phyloP scores from a whole-genome alignment of 1,284 basidiomycete genomes.

The Puccinia brachypodii region DNA sequence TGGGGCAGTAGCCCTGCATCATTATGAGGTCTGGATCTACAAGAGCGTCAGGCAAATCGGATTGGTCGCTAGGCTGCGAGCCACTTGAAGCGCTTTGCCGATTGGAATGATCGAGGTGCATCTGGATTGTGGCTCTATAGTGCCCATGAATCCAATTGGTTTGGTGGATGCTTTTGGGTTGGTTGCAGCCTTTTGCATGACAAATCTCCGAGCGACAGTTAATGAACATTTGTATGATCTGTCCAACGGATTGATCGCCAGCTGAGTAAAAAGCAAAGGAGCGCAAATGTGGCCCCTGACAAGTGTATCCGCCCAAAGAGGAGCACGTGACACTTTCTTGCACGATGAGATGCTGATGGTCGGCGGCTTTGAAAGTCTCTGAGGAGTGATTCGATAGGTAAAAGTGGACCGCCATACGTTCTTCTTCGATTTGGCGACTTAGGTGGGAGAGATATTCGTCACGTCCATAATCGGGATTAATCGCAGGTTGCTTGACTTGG shows the following conservation, averaged over 20 bases:
- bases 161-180: constrained; percentile 43
- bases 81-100: constrained; percentile 84
- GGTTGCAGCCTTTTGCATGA: constrained; percentile 42
- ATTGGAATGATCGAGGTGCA: constrained; percentile 72
- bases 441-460: constrained; percentile 45
- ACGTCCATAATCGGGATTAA: constrained; percentile 27
- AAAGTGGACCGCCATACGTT: constrained; percentile 77
- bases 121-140: constrained; percentile 66
- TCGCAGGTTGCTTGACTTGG: neutral
- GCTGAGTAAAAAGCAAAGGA: constrained; percentile 45
- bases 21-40: constrained; percentile 28
- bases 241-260: constrained; percentile 47
- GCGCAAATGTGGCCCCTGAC: constrained; percentile 43
- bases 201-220: constrained; percentile 32
- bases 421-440: constrained; percentile 69
- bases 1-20: constrained; percentile 44
- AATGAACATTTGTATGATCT: constrained; percentile 63
- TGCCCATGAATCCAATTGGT: constrained; percentile 45
- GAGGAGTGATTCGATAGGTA: constrained; percentile 81
- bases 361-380: constrained; percentile 83
- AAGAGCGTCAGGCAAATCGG: constrained; percentile 52
- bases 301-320: constrained; percentile 25
- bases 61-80: constrained; percentile 81
- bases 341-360: constrained; percentile 83
- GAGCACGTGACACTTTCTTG: constrained; percentile 74